A percentile compares a stretch with the other conserved stretches of the same genome.
phyloP scores from a whole-genome alignment of 441 rosid genomes.

The Gossypium armourianum region DNA sequence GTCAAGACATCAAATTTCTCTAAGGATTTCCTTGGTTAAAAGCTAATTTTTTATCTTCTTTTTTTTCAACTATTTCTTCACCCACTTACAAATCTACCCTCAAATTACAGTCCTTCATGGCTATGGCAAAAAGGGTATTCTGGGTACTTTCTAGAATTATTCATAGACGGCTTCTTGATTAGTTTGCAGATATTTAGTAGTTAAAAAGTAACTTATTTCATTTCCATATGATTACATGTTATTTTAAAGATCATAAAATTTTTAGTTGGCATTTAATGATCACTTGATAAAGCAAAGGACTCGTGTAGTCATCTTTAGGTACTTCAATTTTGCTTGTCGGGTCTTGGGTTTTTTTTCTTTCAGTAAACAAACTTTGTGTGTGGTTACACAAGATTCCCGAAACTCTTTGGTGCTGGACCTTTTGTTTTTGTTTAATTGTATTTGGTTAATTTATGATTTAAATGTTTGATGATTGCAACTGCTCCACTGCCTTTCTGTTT shows the following conservation, averaged over 20 bases:
- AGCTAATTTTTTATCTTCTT: conserved; percentile 16
- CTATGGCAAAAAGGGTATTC: conserved; percentile 20
- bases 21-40: conserved; percentile 21
- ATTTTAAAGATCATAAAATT: conserved; percentile 12
- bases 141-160: conserved; percentile 13
- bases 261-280: conserved; percentile 44
- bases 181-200: conserved; percentile 18
- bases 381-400: conserved; percentile 47
- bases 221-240: conserved; percentile 21
- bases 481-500: conserved; percentile 43
- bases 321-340: conserved; percentile 20
- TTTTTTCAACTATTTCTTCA: not conserved
- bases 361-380: conserved; percentile 36
- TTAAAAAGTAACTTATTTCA: conserved; percentile 22
- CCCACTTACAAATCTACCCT: not conserved
- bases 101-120: not conserved
- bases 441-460: conserved; percentile 21
- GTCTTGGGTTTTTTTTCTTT: conserved; percentile 24
- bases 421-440: conserved; percentile 25
- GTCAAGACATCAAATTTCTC: conserved; percentile 3
- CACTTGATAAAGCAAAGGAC: conserved; percentile 36
- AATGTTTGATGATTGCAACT: conserved; percentile 47
- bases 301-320: conserved; percentile 29
- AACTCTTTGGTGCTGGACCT: conserved; percentile 34
- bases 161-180: conserved; percentile 21